phyloP scores from a whole-genome alignment of 768 basidiomycete species.

The Coprinellus micaceus region DNA sequence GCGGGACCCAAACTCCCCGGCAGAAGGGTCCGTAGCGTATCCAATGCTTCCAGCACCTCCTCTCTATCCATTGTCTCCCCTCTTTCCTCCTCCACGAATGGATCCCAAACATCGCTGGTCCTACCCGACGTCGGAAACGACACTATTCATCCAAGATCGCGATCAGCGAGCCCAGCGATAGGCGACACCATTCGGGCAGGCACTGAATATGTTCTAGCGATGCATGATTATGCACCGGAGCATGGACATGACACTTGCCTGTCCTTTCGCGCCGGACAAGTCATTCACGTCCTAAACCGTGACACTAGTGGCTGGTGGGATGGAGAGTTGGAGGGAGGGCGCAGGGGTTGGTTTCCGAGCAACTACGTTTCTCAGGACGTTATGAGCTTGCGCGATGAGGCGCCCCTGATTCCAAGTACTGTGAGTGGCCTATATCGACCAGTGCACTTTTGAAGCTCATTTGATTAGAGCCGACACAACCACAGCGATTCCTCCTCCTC shows the following conservation, averaged over 20 bases:
- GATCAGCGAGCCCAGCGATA: slow-evolving; percentile 41
- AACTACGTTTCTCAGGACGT: slow-evolving; percentile 83
- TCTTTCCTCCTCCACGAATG: slow-evolving; percentile 51
- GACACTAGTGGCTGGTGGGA: slow-evolving; percentile 98
- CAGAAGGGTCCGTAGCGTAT: slow-evolving; percentile 45
- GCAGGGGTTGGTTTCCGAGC: slow-evolving; percentile 96
- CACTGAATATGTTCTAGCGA: slow-evolving; percentile 80
- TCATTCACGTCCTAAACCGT: slow-evolving; percentile 86
- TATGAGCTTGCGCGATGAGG: slow-evolving; percentile 54
- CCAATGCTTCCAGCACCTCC: slow-evolving; percentile 55
- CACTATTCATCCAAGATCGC: slow-evolving; percentile 13
- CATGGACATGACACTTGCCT: slow-evolving; percentile 76
- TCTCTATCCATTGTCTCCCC: slow-evolving; percentile 56
- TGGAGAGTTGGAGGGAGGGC: slow-evolving; percentile 76
- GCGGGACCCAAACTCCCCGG: slow-evolving; percentile 28
- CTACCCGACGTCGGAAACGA: slow-evolving; percentile 29
- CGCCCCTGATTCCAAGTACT: slow-evolving; percentile 42
- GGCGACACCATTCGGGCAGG: slow-evolving; percentile 49
- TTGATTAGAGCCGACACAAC: slow-evolving; percentile 7
- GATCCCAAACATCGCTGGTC: slow-evolving; percentile 46
- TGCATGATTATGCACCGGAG: slow-evolving; percentile 85
- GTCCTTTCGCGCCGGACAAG: slow-evolving; percentile 83
- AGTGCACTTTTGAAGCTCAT: slow-evolving; percentile 3
- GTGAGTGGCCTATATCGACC: slow-evolving; percentile 28
- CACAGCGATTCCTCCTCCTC: slow-evolving; percentile 46